Base-by-base conservation (phyloP, 1,284 basidiomycete genomes). In the Kalmanozyma brasiliensis region DNA sequence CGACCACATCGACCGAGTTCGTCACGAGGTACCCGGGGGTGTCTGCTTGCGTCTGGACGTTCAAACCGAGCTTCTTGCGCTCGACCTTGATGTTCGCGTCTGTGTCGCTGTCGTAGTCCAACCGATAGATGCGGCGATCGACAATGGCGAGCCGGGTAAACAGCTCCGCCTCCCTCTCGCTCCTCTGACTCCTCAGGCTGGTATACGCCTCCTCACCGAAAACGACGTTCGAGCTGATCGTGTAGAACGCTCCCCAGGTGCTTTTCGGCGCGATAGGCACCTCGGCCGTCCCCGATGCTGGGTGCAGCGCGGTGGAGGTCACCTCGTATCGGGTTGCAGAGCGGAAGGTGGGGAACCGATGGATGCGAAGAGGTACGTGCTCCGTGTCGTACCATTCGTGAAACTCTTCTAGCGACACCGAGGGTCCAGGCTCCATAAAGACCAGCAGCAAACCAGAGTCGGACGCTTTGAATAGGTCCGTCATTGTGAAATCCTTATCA, bases 371-470 rank as follows among this genome's bases (percentile, higher is more conserved):
- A 2, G 83, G 83, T 2, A 84, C 79, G 49, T 84, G 83, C 52
- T 84, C 83, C 49, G 75, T 70, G 63, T 83, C 83, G 73, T 84
- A 84, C 83, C 83, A 84, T 37, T 82, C 82, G 40, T 82, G 76
- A 45, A 82, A 82, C 52, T 82, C 80, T 4, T 55, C 46, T 19
- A 74, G 52, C 7, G 70, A 63, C 5, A 76, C 76, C 0, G 49
- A n/a, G 14, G 58, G 29, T 5, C 81, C 81, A 2, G 81, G 77
- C n/a, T 76, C 61, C 49, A 77, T 71, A 22, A 76, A 78, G 8
- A 82, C 81, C 14, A 76, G 38, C 5, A 82, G 49, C n/a, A 82
- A 61, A 4, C 81, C 82, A 6, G 57, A 41, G 1, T 80, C 76
- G 1, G 46, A 17, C 14, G 56, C 30, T 5, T 61, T 58, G 57